Conservation (phyloP, 2,329 filamentous ascomycete species). For the Lojkania enalia region DNA sequence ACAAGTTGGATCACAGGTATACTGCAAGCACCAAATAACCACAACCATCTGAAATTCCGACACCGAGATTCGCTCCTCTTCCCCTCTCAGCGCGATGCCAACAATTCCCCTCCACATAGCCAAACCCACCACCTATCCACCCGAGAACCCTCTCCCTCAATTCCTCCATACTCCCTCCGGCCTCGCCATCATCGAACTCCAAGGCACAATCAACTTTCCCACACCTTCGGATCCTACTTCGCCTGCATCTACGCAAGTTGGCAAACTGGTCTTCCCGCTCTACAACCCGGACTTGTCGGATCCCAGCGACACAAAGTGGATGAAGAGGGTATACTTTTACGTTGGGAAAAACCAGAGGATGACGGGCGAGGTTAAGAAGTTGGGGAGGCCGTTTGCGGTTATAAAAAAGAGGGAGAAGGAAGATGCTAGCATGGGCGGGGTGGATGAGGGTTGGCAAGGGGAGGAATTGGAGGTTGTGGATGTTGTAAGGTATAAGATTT, state of each 20-base stretch:
- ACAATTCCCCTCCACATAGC: slow-evolving; percentile 30
- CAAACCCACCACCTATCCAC: background rate
- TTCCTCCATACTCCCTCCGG: slow-evolving; percentile 87
- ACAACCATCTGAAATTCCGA: too few relatives aligned
- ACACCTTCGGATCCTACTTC: slow-evolving; percentile 40
- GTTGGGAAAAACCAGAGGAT: slow-evolving; percentile 87
- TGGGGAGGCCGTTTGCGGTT: slow-evolving; percentile 78
- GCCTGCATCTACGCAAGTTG: slow-evolving; percentile 58
- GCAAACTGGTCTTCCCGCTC: slow-evolving; percentile 76
- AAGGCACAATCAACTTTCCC: slow-evolving; percentile 84
- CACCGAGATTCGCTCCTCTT: too few relatives aligned
- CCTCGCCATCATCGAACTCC: slow-evolving; percentile 86
- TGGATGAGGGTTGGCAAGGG: slow-evolving; percentile 16
- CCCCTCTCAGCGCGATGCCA: slow-evolving; percentile 28
- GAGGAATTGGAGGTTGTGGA: slow-evolving; percentile 80
- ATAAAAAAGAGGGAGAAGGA: slow-evolving; percentile 54
- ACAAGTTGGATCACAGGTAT: too few relatives aligned
- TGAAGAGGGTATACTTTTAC: slow-evolving; percentile 87
- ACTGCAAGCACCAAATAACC: too few relatives aligned
- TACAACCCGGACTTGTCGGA: slow-evolving; percentile 59
- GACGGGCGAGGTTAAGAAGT: slow-evolving; percentile 86
- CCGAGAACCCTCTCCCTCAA: slow-evolving; percentile 68
- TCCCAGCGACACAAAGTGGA: slow-evolving; percentile 70
- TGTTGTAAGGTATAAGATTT: slow-evolving; percentile 81
- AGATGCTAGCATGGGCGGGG: slow-evolving; percentile 17